Evolutionary conservation across 331 rosid species (phyloP), one percentile per base, ranked within the genome.

Genomic region (Acacia pycnantha): DNA sequence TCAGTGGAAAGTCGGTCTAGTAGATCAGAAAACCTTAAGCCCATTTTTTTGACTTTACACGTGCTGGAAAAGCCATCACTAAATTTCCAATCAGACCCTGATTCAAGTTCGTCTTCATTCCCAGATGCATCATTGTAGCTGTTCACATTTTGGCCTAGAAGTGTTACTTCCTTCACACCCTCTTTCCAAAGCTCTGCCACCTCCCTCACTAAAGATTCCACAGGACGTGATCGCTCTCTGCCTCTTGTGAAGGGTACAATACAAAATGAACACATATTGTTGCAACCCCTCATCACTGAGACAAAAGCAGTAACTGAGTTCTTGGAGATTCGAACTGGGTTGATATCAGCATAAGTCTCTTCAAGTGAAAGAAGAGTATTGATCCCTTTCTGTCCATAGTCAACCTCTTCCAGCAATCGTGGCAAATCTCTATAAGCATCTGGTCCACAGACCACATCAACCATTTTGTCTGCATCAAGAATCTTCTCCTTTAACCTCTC

Each of bases 381-480:
- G 79, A 96, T 93, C 79, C 99, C 99, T 85, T 92, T 92, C 84
- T 92, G 99, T 19, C 99, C 99, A 77, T 85, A 88, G 74, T 94
- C 99, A 46, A 94, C 98, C 85, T 94, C 99, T 64, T 96, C 94
- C 56, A 94, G 84, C 46, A 96, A 85, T 14, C 94, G 77, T 0
- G 98, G 99, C 79, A 96, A 87, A 79, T 96, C 99, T 81, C 97
- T 90, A 82, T 96, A 96, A 6, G 99, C 99, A 87, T 96, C 99
- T 53, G 98, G 98, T 18, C 99, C 98, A 11, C 99, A 96, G 37
- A 96, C 97, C 77, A 96, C 98, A 81, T 96, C 99, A 43, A 96
- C 98, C 98, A 96, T 96, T 84, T 96, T 96, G 78, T 96, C 99
- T 3, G 98, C 64, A 86, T 96, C 98, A 4, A 96, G 91, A 75